A percentile compares a stretch with the other conserved stretches of the same genome.
These are phyloP conservation scores for Trypanosoma boissoni DNA, from an alignment of 208 protist genomes.

Conservation along the genomic window DNA sequence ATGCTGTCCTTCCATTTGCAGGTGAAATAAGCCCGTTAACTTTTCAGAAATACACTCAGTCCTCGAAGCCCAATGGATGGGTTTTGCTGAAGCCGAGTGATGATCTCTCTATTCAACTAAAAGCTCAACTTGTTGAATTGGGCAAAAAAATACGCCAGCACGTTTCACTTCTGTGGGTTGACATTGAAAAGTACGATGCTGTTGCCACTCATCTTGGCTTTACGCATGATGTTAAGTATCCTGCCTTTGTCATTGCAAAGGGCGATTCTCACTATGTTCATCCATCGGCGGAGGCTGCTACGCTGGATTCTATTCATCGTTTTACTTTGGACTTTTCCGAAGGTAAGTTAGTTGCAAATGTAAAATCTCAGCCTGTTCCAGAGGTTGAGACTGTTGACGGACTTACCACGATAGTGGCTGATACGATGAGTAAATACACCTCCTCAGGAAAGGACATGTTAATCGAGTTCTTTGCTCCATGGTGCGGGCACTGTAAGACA, in stretches of 20 bases:
- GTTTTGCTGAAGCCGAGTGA: slow-evolving; percentile 48
- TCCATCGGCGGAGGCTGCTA: slow-evolving; percentile 39
- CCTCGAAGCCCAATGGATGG: slow-evolving; percentile 54
- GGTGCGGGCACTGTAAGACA: slow-evolving; percentile 83
- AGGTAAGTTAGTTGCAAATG: slow-evolving; percentile 36
- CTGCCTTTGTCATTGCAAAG: slow-evolving; percentile 70
- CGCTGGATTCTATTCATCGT: slow-evolving; percentile 33
- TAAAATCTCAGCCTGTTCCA: slow-evolving; percentile 64
- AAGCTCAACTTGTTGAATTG: slow-evolving; percentile 33
- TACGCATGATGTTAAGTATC: slow-evolving; percentile 52
- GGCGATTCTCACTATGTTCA: slow-evolving; percentile 51
- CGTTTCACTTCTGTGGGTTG: slow-evolving; percentile 70
- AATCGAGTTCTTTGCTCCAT: slow-evolving; percentile 92
- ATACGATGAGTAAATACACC: slow-evolving; percentile 51
- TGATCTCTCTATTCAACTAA: slow-evolving; percentile 19
- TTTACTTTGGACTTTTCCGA: slow-evolving; percentile 62
- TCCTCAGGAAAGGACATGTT: slow-evolving; percentile 49
- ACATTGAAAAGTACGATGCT: slow-evolving; percentile 61
- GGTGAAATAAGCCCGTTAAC: slow-evolving; percentile 65
- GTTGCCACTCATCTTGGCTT: slow-evolving; percentile 65
- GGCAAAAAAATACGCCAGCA: slow-evolving; percentile 73
- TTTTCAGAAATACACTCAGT: slow-evolving; percentile 68
- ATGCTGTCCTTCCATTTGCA: slow-evolving; percentile 45
- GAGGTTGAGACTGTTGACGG: slow-evolving; percentile 68
- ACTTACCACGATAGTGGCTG: slow-evolving; percentile 78